phyloP scores from a whole-genome alignment of 352 stramenopile species.

The Peronosclerospora sorghi region DNA sequence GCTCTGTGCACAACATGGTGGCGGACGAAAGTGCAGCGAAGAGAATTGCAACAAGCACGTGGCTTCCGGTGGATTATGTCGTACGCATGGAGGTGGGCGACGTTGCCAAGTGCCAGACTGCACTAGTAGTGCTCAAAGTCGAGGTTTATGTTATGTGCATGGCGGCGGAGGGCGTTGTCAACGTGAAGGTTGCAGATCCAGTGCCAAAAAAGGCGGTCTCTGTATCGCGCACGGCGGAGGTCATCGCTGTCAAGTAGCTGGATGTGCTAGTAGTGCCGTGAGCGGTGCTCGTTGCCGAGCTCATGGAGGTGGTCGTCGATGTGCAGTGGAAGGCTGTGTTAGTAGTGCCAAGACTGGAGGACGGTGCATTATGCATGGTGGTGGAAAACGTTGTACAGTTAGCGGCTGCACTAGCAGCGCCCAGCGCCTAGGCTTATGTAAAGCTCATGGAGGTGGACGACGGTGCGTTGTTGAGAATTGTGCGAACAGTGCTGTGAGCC shows the following conservation, averaged over 20 bases:
- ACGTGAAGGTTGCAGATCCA: constrained; percentile 56
- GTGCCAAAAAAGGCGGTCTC: constrained; percentile 76
- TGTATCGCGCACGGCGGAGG: constrained; percentile 79
- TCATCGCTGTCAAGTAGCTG: constrained; percentile 59
- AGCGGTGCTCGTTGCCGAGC: constrained; percentile 70
- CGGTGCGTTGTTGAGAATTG: constrained; percentile 59
- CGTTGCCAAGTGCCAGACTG: constrained; percentile 73
- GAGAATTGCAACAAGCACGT: constrained; percentile 65
- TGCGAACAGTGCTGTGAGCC: constrained; percentile 69
- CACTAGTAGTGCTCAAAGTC: constrained; percentile 70
- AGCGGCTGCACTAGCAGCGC: constrained; percentile 61
- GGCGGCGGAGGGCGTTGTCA: constrained; percentile 71
- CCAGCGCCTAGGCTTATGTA: constrained; percentile 73
- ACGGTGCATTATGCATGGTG: constrained; percentile 72
- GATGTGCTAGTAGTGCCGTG: constrained; percentile 70
- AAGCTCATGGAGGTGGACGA: constrained; percentile 73
- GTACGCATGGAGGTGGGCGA: constrained; percentile 62
- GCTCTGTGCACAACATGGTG: constrained; percentile 57
- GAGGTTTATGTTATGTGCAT: constrained; percentile 77
- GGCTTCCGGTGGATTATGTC: constrained; percentile 64
- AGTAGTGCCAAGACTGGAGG: constrained; percentile 78
- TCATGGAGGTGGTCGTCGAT: constrained; percentile 71
- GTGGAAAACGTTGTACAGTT: constrained; percentile 73
- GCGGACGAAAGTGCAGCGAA: constrained; percentile 60
- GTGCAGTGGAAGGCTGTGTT: constrained; percentile 55